Base-by-base conservation (phyloP, 2,329 filamentous ascomycete genomes). In the Lomentospora prolificans region DNA sequence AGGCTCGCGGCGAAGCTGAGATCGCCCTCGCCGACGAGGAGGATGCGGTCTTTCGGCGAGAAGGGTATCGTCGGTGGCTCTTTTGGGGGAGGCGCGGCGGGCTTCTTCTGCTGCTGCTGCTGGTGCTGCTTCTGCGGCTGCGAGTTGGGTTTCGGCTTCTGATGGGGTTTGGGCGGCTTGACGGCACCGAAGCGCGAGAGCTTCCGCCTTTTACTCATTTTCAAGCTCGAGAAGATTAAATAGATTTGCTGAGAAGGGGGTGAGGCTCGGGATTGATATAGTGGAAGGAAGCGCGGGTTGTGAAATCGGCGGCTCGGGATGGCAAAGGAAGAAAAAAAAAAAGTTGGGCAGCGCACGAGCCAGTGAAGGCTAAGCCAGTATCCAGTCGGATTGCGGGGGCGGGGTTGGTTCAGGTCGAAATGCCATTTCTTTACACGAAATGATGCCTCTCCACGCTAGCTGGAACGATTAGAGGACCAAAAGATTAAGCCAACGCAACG, bases 11-110 rank as follows among this genome's bases (percentile, higher is more conserved):
- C 80, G 67, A 90, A 92, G 66, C 86, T 90, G 65, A 94, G 81
- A 69, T 95, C 89, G 61, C 83, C 89, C 66, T 94, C 89, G 63
- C 89, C 89, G 53, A 92, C 72, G 2, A 92, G 79, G 5, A 94
- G 81, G 60, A 92, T 89, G 62, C 78, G 73, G 61, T 90, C 82
- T 62, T 79, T 71, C 39, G 79, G 72, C 24, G 75, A 68, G 69
- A 92, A 91, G 14, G 88, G 88, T 22, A 91, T 83, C 3, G 73
- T 79, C n/a, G 55, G 55, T 22, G 56, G 58, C 51, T 57, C 56
- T n/a, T 51, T 44, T 1, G 48, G 52, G 3, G 56, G 57, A 3
- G 55, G 53, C 4, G 53, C 41, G 14, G 39, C 51, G 19, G 59
- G 31, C 41, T 51, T 28, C 57, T 50, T 57, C 55, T 48, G 46